Conservation (phyloP, 805 yeast genomes). For the Starmerella cellae region DNA sequence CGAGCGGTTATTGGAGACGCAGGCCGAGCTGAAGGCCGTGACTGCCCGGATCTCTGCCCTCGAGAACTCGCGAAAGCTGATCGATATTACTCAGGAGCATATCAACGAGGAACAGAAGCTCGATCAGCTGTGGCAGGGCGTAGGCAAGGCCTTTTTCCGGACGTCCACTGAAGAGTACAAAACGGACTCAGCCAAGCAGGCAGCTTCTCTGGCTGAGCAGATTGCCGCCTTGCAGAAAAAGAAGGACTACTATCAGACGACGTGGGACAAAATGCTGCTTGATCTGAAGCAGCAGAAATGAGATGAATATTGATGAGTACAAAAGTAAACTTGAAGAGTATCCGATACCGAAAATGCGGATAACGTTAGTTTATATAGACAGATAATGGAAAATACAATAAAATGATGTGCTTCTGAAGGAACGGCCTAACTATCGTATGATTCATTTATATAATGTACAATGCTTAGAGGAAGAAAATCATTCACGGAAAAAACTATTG, state of each 20-base stretch:
- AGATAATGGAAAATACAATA: no score
- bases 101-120: conserved; percentile 32
- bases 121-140: conserved; percentile 62
- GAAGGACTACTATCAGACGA: conserved; percentile 57
- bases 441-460: no score
- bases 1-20: conserved; percentile 44
- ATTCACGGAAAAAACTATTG: no score
- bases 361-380: no score
- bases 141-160: conserved; percentile 52
- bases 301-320: not conserved
- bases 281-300: conserved; percentile 4
- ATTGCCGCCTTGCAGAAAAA: conserved; percentile 51
- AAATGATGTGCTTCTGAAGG: no score
- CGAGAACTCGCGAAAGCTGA: conserved; percentile 38
- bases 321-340: not conserved
- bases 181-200: conserved; percentile 38
- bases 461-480: no score
- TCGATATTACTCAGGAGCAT: conserved; percentile 45
- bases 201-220: conserved; percentile 43
- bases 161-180: conserved; percentile 37
- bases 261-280: conserved; percentile 51
- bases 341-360: no score
- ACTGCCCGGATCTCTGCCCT: conserved; percentile 39
- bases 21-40: conserved; percentile 46
- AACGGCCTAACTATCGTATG: no score